Conservation (phyloP, 225 moss, liverwort and hornwort genomes). For the Physcomitrellopsis africana region DNA sequence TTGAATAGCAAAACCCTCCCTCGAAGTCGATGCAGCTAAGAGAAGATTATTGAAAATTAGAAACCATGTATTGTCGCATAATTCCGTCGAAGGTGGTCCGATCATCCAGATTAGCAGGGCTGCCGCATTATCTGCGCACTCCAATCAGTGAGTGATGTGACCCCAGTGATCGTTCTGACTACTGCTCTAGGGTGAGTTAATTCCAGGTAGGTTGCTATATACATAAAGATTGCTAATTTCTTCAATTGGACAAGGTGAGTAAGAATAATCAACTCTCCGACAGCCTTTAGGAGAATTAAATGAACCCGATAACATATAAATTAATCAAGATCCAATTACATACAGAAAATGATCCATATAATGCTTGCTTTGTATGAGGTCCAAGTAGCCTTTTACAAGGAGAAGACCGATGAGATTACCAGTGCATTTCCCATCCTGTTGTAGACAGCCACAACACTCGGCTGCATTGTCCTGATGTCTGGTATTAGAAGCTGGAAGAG, state of each 20-base stretch:
- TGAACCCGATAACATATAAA: not conserved
- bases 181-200: slow-evolving; percentile 5
- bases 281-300: slow-evolving; percentile 16
- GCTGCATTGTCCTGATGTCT: slow-evolving; percentile 13
- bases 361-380: slow-evolving; percentile 15
- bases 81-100: slow-evolving; percentile 34
- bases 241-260: slow-evolving; percentile 5
- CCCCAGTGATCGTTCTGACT: not conserved
- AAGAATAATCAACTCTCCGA: slow-evolving; percentile 10
- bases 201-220: slow-evolving; percentile 2
- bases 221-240: not conserved
- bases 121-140: slow-evolving; percentile 47
- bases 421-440: slow-evolving; percentile 34
- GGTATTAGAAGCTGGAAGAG: slow-evolving; percentile 17
- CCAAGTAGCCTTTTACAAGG: slow-evolving; percentile 6
- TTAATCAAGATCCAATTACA: slow-evolving; percentile 9
- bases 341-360: slow-evolving; percentile 5
- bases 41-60: slow-evolving; percentile 45
- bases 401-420: slow-evolving; percentile 36
- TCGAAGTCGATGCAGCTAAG: slow-evolving; percentile 39
- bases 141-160: slow-evolving; percentile 17
- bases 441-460: slow-evolving; percentile 55
- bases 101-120: slow-evolving; percentile 47
- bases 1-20: slow-evolving; percentile 37
- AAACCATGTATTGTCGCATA: slow-evolving; percentile 43